Percentiles rank a stretch among this genome's conserved stretches.
Conservation (phyloP, 2,329 filamentous ascomycete species). For the Clonostachys byssicola region DNA sequence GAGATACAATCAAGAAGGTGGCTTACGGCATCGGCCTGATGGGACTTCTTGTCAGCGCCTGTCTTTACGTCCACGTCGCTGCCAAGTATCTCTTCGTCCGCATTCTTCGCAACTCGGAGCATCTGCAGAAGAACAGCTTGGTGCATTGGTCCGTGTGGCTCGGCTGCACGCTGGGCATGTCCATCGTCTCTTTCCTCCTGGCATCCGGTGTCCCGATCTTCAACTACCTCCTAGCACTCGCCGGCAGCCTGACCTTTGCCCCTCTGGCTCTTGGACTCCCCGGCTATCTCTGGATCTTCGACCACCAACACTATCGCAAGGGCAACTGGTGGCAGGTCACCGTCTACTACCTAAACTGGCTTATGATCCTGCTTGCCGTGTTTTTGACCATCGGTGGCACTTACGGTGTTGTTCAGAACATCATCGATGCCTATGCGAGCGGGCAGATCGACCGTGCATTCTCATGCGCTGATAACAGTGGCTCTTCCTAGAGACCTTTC, state of each 20-base stretch:
- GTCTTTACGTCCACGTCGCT: slow-evolving; percentile 28
- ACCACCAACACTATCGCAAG: slow-evolving; percentile 22
- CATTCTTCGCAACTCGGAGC: slow-evolving; percentile 25
- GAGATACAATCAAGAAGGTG: slow-evolving; percentile 54
- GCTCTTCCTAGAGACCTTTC: slow-evolving; percentile 7
- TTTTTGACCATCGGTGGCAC: slow-evolving; percentile 35
- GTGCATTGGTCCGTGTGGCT: slow-evolving; percentile 30
- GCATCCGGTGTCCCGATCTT: slow-evolving; percentile 26
- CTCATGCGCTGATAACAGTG: slow-evolving; percentile 38
- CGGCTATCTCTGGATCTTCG: slow-evolving; percentile 27
- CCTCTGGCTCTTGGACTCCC: slow-evolving; percentile 26
- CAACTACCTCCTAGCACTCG: slow-evolving; percentile 24
- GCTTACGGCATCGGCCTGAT: slow-evolving; percentile 55
- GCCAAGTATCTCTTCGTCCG: slow-evolving; percentile 35
- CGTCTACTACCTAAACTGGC: slow-evolving; percentile 24
- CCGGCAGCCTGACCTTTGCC: slow-evolving; percentile 25
- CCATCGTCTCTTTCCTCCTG: slow-evolving; percentile 20
- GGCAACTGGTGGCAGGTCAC: slow-evolving; percentile 14
- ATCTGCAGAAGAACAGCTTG: slow-evolving; percentile 25
- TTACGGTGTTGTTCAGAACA: slow-evolving; percentile 39
- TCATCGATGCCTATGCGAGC: slow-evolving; percentile 42
- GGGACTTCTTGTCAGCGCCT: slow-evolving; percentile 34
- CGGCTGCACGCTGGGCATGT: slow-evolving; percentile 19
- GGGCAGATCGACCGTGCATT: slow-evolving; percentile 39
- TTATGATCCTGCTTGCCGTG: slow-evolving; percentile 24